Conservation (phyloP, 2,329 filamentous ascomycete genomes). For the Ceratocystis smalleyi region DNA sequence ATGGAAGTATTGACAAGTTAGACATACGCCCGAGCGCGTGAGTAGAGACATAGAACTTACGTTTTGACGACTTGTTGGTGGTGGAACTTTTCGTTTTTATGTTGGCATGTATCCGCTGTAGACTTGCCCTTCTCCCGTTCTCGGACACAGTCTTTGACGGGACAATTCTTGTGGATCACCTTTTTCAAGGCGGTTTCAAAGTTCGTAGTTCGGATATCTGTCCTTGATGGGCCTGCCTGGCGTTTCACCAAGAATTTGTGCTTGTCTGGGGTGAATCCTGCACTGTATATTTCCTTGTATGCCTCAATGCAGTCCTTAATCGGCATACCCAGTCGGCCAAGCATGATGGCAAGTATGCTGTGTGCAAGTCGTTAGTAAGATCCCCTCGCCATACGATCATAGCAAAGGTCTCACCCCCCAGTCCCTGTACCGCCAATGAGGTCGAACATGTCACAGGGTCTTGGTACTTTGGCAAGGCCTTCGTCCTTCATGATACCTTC, state of each 20-base stretch:
- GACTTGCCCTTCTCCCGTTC: not conserved
- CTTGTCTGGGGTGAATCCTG: not conserved
- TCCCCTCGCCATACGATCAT: not conserved
- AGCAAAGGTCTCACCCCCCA: conserved; percentile 18
- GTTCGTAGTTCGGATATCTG: not conserved
- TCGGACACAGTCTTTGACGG: not conserved
- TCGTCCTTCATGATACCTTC: conserved; percentile 16
- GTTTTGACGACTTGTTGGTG: not conserved
- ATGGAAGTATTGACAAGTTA: not conserved
- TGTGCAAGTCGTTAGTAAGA: not conserved
- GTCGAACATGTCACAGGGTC: conserved; percentile 22
- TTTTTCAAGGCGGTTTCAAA: not conserved
- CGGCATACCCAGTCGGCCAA: not conserved
- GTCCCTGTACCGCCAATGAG: conserved; percentile 23
- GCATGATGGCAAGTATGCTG: not conserved
- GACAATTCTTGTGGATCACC: not conserved
- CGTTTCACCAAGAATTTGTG: fast-evolving
- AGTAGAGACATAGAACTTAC: not conserved
- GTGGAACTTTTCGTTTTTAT: not conserved
- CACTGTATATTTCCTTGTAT: not conserved
- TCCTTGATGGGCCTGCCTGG: fast-evolving
- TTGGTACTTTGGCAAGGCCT: conserved; percentile 18
- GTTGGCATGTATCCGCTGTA: not conserved
- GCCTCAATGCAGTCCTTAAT: not conserved
- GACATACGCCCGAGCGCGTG: fast-evolving